Percentiles rank a stretch among this genome's conserved stretches.
Evolutionary conservation across 192 early-diverging fungal genomes (phyloP).

Genomic region (Gigaspora rosea): DNA sequence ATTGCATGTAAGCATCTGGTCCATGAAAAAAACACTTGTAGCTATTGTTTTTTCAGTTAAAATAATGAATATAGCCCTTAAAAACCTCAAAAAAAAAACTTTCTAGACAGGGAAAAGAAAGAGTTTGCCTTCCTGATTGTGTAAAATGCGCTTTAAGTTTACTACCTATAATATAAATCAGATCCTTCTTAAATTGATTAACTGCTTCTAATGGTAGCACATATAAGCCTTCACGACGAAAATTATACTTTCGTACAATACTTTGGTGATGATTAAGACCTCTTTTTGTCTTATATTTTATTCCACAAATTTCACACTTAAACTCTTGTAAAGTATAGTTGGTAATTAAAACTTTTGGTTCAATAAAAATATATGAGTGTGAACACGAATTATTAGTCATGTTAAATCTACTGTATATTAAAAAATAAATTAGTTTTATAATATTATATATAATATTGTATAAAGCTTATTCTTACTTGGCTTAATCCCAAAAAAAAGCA

Average conservation of each 20-base stretch:
- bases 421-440: background rate
- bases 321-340: background rate
- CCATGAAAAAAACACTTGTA: slow-evolving; percentile 6
- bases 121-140: background rate
- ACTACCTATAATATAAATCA: background rate
- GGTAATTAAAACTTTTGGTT: background rate
- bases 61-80: background rate
- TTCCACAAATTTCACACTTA: background rate
- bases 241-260: background rate
- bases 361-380: too few species aligned
- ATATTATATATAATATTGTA: background rate
- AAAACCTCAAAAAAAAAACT: background rate
- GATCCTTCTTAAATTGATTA: background rate
- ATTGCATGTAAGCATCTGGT: background rate
- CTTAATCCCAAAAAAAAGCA: background rate
- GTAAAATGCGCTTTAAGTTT: background rate
- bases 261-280: background rate
- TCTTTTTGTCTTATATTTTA: background rate
- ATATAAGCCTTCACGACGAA: background rate
- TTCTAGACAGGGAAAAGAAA: background rate
- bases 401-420: background rate
- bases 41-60: background rate
- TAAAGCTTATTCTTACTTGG: background rate
- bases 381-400: background rate
- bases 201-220: background rate